Conservation (phyloP, 2,329 filamentous ascomycete species). For the Hymenoscyphus occultus region DNA sequence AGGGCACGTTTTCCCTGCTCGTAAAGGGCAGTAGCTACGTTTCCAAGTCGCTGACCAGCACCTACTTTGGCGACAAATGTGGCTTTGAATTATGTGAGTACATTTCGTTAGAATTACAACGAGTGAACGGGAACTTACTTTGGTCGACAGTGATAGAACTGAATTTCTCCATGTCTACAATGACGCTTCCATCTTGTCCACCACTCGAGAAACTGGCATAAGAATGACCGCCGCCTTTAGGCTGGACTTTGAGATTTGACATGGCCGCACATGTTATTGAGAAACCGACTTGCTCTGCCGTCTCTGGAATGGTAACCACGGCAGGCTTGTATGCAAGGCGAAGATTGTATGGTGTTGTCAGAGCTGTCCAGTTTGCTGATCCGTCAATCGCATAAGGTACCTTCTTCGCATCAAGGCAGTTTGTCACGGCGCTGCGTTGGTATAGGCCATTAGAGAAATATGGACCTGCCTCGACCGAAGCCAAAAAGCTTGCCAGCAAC, state of each 20-base stretch:
- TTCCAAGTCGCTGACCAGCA: conserved; percentile 44
- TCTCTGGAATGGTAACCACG: conserved; percentile 26
- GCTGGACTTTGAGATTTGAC: conserved; percentile 46
- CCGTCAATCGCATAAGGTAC: conserved; percentile 18
- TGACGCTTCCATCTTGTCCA: conserved; percentile 50
- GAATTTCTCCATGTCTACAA: conserved; percentile 54
- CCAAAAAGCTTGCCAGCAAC: not conserved
- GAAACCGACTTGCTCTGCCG: conserved; percentile 40
- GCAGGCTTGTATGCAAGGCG: conserved; percentile 24
- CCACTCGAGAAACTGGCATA: conserved; percentile 48
- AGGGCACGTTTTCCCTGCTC: conserved; percentile 39
- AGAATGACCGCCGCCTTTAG: conserved; percentile 54
- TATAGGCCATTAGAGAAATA: not conserved
- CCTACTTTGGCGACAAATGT: conserved; percentile 10
- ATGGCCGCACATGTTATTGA: conserved; percentile 47
- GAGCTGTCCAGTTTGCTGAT: conserved; percentile 20
- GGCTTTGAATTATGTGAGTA: conserved; percentile 4
- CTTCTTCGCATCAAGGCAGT: conserved; percentile 18
- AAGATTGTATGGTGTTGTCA: conserved; percentile 28
- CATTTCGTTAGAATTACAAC: not conserved
- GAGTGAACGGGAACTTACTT: conserved; percentile 13
- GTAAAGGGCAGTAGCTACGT: conserved; percentile 41
- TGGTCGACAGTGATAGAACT: conserved; percentile 51
- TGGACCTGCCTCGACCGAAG: not conserved
- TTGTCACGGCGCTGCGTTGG: conserved; percentile 7